Evolutionary conservation across 2,329 filamentous ascomycete species (phyloP), one percentile per base, ranked within the genome.

Genomic region (Exserohilum rostratum): DNA sequence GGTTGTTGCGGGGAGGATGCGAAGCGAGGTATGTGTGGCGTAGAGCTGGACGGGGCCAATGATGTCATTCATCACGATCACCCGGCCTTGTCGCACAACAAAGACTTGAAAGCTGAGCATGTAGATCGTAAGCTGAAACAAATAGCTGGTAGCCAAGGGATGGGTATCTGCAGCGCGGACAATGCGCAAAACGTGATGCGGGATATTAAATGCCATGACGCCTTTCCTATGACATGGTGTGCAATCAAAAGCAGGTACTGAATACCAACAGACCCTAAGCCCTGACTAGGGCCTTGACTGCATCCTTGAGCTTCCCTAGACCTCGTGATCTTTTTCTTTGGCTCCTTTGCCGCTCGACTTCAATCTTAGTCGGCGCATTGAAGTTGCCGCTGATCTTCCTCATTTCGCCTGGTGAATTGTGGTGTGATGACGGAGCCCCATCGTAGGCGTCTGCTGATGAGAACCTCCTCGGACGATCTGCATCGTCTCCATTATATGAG

Each of bases 361-460:
- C 66, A 6, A 66, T 51, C 11, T 62, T 25, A 12, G 68, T 70
- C n/a, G 68, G 68, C 9, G 65, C 60, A 33, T 70, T 69, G 53
- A 70, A 70, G 10, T 64, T 64, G 12, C 62, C 67, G 46, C 65
- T 68, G 43, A 69, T 44, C 38, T 61, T 49, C 22, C 48, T 53
- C 7, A 65, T 46, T 38, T 65, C 61, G 37, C 47, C 34, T n/a
- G 43, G 59, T 22, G 46, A 44, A 5, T 38, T 37, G 20, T 55
- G 48, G 18, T 49, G 58, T 13, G 46, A 40, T 35, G 42, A 43
- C 43, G 50, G 43, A 12, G 52, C 45, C 29, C 46, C 43, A 34
- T 51, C 37, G 37, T 53, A 46, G 15, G 48, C 31, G 20, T 55
- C 57, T 15, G 53, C 40, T 33, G 55, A 59, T 30, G 50, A 53